Evolutionary conservation across 129 eudicot species (phyloP).

Genomic region (Centaurea solstitialis): DNA sequence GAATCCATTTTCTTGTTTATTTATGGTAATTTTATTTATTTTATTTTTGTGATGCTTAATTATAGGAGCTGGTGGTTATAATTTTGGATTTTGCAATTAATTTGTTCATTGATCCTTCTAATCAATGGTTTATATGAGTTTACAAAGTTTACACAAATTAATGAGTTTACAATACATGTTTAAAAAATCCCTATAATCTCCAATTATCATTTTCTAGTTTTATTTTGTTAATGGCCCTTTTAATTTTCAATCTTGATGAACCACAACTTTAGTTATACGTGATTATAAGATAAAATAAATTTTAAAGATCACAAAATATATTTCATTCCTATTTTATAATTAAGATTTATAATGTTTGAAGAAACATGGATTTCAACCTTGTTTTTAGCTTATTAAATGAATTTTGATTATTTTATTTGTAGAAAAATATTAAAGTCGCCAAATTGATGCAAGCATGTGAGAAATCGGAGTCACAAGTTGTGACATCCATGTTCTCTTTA

Average conservation of each 20-base stretch:
- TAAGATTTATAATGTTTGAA: conserved; percentile 10
- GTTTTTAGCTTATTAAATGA: conserved; percentile 10
- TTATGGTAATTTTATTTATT: too few species aligned
- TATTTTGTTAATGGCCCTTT: not conserved
- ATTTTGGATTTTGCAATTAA: too few species aligned
- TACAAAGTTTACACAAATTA: too few species aligned
- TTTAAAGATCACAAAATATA: conserved; percentile 1
- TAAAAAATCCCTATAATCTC: not conserved
- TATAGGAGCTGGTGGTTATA: too few species aligned
- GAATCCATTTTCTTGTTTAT: too few species aligned
- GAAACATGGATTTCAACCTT: conserved; percentile 16
- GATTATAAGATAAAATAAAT: too few species aligned
- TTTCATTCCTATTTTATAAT: conserved; percentile 3
- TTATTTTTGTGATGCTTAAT: too few species aligned
- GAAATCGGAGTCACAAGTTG: conserved; percentile 31
- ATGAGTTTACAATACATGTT: too few species aligned
- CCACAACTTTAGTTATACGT: not conserved
- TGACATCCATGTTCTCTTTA: conserved; percentile 40
- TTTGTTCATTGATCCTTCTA: too few species aligned
- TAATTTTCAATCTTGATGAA: not conserved
- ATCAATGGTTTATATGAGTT: too few species aligned
- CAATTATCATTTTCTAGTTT: not conserved
- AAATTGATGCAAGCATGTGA: conserved; percentile 39
- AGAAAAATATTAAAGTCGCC: not conserved
- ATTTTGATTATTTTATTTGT: not conserved